Evolutionary conservation across 2,329 filamentous ascomycete species (phyloP).

Genomic region (Claviceps spartinae): DNA sequence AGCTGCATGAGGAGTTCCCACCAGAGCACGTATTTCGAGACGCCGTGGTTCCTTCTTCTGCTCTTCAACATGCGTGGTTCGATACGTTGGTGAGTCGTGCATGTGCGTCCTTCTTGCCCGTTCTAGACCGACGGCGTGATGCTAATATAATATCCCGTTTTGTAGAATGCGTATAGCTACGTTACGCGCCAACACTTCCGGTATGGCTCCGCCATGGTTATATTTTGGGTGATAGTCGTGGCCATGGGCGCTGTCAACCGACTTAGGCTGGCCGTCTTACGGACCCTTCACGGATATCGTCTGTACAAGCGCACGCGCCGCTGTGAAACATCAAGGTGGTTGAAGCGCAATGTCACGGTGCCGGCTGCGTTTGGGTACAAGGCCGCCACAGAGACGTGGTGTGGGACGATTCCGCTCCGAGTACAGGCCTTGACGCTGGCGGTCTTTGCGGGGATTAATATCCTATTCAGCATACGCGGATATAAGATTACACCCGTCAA

Average conservation of each 20-base stretch:
- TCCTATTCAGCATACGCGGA: conserved; percentile 21
- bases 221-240: conserved; percentile 28
- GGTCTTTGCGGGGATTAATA: conserved; percentile 25
- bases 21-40: conserved; percentile 12
- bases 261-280: conserved; percentile 8
- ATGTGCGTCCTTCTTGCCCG: background rate
- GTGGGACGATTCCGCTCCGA: conserved; percentile 30
- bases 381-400: conserved; percentile 29
- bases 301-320: background rate
- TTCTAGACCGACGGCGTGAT: background rate
- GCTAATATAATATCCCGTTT: background rate
- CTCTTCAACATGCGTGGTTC: conserved; percentile 21
- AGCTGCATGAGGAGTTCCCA: conserved; percentile 12
- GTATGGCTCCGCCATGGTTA: conserved; percentile 24
- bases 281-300: background rate
- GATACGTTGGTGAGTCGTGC: conserved; percentile 22
- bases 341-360: conserved; percentile 20
- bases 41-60: conserved; percentile 20
- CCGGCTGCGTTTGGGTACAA: conserved; percentile 31
- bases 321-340: conserved; percentile 11
- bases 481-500: conserved; percentile 25
- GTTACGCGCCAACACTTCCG: conserved; percentile 19
- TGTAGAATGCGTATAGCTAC: conserved; percentile 17
- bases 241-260: conserved; percentile 22
- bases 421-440: conserved; percentile 28